A percentile compares a stretch with the other conserved stretches of the same genome.
Evolutionary conservation across 169 alveolate genomes (phyloP).

Genomic region (Plasmodium blacklocki): DNA sequence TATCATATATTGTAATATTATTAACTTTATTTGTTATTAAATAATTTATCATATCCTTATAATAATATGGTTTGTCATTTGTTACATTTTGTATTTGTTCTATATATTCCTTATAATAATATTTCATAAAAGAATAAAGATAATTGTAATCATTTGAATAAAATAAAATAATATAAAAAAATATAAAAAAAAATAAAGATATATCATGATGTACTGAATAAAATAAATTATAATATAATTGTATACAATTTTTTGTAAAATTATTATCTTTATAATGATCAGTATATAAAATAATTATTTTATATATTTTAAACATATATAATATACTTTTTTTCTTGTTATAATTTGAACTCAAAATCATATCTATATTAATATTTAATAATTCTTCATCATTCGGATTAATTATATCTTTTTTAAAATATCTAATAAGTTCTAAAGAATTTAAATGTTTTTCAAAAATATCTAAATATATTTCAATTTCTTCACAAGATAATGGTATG

Average conservation of each 20-base stretch:
- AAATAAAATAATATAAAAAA: slow-evolving; percentile 54
- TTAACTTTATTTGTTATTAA: slow-evolving; percentile 18
- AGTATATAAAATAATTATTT: slow-evolving; percentile 18
- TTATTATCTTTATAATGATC: slow-evolving; percentile 43
- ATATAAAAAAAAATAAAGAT: slow-evolving; percentile 25
- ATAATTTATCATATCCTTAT: slow-evolving; percentile 13
- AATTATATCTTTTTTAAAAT: slow-evolving; percentile 28
- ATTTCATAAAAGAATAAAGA: slow-evolving; percentile 18
- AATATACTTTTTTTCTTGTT: slow-evolving; percentile 19
- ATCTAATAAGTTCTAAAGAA: slow-evolving; percentile 36
- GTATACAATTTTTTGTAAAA: slow-evolving; percentile 63
- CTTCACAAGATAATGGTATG: not conserved
- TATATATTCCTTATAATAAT: slow-evolving; percentile 8
- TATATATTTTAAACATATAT: slow-evolving; percentile 35
- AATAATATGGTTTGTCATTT: no score
- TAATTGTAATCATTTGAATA: slow-evolving; percentile 40
- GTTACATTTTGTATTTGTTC: no score
- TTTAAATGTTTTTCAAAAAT: slow-evolving; percentile 64
- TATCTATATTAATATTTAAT: slow-evolving; percentile 34
- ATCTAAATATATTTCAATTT: slow-evolving; percentile 33
- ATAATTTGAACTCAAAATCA: slow-evolving; percentile 36
- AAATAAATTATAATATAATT: slow-evolving; percentile 57
- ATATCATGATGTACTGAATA: slow-evolving; percentile 3
- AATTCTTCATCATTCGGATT: not conserved
- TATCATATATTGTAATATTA: slow-evolving; percentile 34